These are phyloP conservation scores for Penicillium manginii DNA, from an alignment of 495 filamentous ascomycete species.

Conservation along the genomic window DNA sequence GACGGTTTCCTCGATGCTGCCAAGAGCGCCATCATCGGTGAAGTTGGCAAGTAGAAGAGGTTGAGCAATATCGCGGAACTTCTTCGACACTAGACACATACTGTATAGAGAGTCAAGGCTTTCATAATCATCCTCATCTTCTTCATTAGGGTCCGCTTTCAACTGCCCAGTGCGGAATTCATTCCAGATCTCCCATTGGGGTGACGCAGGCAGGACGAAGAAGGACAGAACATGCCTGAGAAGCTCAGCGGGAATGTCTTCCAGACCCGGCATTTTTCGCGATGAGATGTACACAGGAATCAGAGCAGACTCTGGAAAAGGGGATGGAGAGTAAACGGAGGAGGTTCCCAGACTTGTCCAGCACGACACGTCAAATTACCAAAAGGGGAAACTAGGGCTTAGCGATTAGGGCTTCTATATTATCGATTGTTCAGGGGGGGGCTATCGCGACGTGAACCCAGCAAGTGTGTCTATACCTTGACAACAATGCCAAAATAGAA, in stretches of 20 bases:
- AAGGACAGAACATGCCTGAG: background rate
- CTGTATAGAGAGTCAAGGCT: slow-evolving; percentile 12
- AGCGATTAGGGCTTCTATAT: background rate
- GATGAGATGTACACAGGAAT: background rate
- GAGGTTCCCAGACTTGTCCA: background rate
- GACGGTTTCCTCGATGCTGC: slow-evolving; percentile 4
- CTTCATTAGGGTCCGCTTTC: background rate
- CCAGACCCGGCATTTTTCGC: background rate
- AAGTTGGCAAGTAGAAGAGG: slow-evolving; percentile 28
- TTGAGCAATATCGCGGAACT: slow-evolving; percentile 27
- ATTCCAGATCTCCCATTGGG: background rate
- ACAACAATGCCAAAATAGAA: too few relatives aligned
- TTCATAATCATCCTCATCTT: background rate
- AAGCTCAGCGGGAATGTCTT: background rate
- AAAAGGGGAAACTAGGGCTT: background rate
- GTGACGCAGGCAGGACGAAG: background rate
- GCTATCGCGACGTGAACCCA: too few relatives aligned
- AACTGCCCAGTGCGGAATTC: background rate
- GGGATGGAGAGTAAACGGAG: background rate
- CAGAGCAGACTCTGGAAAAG: background rate
- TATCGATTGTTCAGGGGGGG: too few relatives aligned
- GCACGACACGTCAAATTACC: background rate
- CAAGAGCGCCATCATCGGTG: slow-evolving; percentile 11
- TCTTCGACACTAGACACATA: slow-evolving; percentile 28
- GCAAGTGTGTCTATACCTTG: too few relatives aligned